phyloP scores from a whole-genome alignment of 306 rosid genomes.

The Carpinus fangiana region DNA sequence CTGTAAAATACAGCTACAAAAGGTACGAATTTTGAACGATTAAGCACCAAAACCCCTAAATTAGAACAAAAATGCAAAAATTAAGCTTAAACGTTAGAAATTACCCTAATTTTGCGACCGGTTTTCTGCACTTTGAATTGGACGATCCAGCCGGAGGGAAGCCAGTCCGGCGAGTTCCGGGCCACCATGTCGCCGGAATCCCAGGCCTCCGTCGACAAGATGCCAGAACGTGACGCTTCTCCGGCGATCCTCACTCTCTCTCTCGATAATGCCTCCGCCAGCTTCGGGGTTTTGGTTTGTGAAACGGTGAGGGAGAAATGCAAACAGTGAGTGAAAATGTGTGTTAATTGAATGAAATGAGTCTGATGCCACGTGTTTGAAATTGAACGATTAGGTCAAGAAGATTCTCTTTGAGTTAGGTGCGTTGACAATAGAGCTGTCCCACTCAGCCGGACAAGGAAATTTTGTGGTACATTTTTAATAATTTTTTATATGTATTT shows the following conservation, averaged over 20 bases:
- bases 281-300: neutral
- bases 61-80: conserved; percentile 1
- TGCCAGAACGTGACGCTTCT: conserved; percentile 22
- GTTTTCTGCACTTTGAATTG: conserved; percentile 39
- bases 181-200: conserved; percentile 28
- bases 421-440: too few relatives aligned
- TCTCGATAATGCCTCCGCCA: neutral
- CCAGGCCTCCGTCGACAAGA: neutral
- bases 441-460: too few relatives aligned
- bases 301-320: neutral
- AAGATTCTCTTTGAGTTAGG: neutral
- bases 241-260: conserved; percentile 8
- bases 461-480: too few relatives aligned
- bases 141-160: conserved; percentile 52
- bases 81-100: conserved; percentile 1
- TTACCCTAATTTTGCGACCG: conserved; percentile 51
- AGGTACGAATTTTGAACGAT: neutral
- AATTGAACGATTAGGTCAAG: neutral
- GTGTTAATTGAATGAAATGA: neutral
- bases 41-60: neutral
- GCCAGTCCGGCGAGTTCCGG: conserved; percentile 43
- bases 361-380: neutral
- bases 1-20: neutral
- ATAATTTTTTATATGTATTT: too few relatives aligned
- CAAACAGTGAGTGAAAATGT: neutral